Percentiles rank a stretch among this genome's conserved stretches.
Evolutionary conservation across 2,329 filamentous ascomycete genomes (phyloP).

Genomic region (Phyllosticta capitalensis): DNA sequence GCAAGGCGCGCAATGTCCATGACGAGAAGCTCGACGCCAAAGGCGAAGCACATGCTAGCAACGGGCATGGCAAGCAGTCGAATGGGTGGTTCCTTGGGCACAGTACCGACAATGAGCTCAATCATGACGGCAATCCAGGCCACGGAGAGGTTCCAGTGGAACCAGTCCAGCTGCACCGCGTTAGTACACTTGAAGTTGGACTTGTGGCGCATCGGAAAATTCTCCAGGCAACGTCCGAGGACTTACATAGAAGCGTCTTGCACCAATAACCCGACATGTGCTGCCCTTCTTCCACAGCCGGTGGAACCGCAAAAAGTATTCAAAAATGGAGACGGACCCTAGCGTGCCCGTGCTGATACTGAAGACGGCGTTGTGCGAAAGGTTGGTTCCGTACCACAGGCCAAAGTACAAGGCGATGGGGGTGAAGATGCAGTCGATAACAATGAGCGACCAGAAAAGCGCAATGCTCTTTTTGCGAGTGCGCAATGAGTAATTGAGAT

Average conservation of each 20-base stretch:
- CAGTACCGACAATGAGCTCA: constrained; percentile 45
- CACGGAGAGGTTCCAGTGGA: constrained; percentile 48
- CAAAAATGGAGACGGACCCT: constrained; percentile 44
- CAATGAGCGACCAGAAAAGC: constrained; percentile 50
- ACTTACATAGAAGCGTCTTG: constrained; percentile 31
- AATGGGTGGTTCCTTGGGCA: constrained; percentile 39
- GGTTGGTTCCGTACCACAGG: constrained; percentile 47
- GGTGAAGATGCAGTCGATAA: constrained; percentile 49
- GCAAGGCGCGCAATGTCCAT: constrained; percentile 40
- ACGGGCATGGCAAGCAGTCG: constrained; percentile 45
- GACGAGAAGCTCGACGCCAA: constrained; percentile 42
- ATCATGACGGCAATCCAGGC: constrained; percentile 49
- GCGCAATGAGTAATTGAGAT: constrained; percentile 47
- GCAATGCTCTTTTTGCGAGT: constrained; percentile 46
- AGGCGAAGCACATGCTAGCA: constrained; percentile 42
- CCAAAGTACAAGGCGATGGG: constrained; percentile 52
- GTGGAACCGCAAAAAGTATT: constrained; percentile 42
- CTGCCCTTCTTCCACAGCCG: constrained; percentile 43
- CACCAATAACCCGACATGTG: constrained; percentile 43
- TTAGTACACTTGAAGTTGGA: constrained; percentile 13
- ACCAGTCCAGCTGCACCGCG: constrained; percentile 41
- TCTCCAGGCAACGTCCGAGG: no score
- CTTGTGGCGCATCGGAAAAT: not conserved
- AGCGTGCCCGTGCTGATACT: constrained; percentile 45
- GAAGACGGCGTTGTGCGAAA: constrained; percentile 44